phyloP scores from a whole-genome alignment of 2,329 filamentous ascomycete species.

The Alternaria ethzedia region DNA sequence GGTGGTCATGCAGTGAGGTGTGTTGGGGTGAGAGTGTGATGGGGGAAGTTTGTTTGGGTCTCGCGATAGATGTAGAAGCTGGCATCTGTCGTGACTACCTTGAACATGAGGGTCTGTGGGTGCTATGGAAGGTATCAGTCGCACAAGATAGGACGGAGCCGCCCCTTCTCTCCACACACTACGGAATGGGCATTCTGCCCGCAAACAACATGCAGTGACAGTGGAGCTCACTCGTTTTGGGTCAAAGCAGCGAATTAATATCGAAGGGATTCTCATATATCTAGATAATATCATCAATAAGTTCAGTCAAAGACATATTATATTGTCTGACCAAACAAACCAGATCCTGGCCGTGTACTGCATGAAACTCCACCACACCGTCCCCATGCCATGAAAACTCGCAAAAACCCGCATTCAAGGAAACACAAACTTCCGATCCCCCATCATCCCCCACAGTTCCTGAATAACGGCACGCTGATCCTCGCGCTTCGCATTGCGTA shows the following conservation, averaged over 20 bases:
- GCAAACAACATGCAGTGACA: neutral
- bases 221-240: neutral
- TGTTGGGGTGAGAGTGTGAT: neutral
- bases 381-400: neutral
- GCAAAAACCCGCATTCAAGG: neutral
- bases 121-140: neutral
- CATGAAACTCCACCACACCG: neutral
- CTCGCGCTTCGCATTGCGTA: slow-evolving; percentile 37
- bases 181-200: neutral
- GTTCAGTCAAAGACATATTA: neutral
- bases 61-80: neutral
- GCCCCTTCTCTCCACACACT: neutral
- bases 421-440: slow-evolving; percentile 39
- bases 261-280: neutral
- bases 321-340: neutral
- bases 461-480: slow-evolving; percentile 43
- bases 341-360: neutral
- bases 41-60: neutral
- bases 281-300: neutral
- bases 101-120: too few species aligned
- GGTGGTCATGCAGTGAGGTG: neutral
- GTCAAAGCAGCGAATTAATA: neutral
- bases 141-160: neutral
- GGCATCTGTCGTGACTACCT: neutral
- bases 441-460: slow-evolving; percentile 47